Evolutionary conservation across 2,329 filamentous ascomycete genomes (phyloP).

Genomic region (Apiospora koreana): DNA sequence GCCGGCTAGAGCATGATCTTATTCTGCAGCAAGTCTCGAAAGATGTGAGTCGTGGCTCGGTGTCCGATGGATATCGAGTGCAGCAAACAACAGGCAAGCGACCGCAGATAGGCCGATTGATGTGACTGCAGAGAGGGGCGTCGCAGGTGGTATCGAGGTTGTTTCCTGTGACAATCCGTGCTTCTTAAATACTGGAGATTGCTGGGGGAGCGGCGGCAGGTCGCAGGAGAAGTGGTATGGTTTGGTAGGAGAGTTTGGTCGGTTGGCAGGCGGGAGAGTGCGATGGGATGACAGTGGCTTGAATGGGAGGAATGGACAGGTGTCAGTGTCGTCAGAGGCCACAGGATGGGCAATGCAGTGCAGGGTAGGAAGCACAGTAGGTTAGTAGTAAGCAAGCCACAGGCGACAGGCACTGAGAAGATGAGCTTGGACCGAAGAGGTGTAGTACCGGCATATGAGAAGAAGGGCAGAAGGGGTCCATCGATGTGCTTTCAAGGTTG

Average conservation of each 20-base stretch:
- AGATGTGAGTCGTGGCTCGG: neutral
- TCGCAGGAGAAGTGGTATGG: neutral
- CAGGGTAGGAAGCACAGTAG: no score
- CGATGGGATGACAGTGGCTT: conserved; percentile 1
- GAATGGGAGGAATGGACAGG: neutral
- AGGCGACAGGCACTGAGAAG: neutral
- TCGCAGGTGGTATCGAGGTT: conserved; percentile 4
- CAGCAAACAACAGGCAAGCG: neutral
- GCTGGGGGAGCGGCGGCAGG: neutral
- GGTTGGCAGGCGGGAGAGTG: neutral
- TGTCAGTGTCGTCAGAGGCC: conserved; percentile 6
- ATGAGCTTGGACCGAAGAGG: neutral
- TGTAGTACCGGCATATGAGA: neutral
- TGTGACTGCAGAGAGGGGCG: neutral
- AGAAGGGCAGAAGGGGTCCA: neutral
- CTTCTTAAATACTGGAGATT: conserved; percentile 5
- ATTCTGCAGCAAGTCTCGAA: neutral
- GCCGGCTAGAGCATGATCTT: conserved; percentile 1
- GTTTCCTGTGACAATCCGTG: conserved; percentile 7
- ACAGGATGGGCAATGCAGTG: neutral
- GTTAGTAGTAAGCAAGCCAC: neutral
- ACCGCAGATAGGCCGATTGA: neutral
- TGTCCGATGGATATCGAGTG: neutral
- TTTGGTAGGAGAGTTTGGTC: neutral
- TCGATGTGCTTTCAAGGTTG: no score